These are phyloP conservation scores for Corynespora cassiicola DNA, from an alignment of 2,329 filamentous ascomycete genomes.

Conservation along the genomic window DNA sequence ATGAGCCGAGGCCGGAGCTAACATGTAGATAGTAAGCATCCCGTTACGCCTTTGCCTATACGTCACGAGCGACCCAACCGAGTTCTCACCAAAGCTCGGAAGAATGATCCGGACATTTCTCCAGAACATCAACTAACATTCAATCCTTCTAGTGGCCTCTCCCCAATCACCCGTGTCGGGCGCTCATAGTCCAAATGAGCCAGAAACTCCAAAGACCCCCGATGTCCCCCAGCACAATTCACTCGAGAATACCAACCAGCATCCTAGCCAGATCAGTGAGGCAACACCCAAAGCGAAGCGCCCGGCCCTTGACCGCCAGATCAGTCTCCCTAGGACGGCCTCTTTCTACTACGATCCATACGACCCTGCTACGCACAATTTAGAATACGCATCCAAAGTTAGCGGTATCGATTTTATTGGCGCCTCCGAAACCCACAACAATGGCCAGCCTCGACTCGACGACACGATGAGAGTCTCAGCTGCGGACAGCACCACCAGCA, in stretches of 20 bases:
- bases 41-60: no score
- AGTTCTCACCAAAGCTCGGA: no score
- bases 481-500: slow-evolving; percentile 15
- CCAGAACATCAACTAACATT: no score
- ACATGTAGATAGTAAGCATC: no score
- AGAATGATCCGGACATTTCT: no score
- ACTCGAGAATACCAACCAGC: slow-evolving; percentile 28
- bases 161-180: slow-evolving; percentile 48
- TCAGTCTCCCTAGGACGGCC: slow-evolving; percentile 50
- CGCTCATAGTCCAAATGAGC: slow-evolving; percentile 42
- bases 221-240: slow-evolving; percentile 43
- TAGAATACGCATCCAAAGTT: slow-evolving; percentile 54
- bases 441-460: slow-evolving; percentile 28
- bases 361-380: slow-evolving; percentile 52
- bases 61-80: no score
- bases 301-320: slow-evolving; percentile 49
- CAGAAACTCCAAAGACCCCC: slow-evolving; percentile 46
- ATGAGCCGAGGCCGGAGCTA: no score
- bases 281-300: slow-evolving; percentile 45
- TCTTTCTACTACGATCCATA: slow-evolving; percentile 54
- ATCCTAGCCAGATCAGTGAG: slow-evolving; percentile 41
- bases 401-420: slow-evolving; percentile 52
- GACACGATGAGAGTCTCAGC: slow-evolving; percentile 37
- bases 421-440: slow-evolving; percentile 21
- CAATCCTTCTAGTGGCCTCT: no score